Evolutionary conservation across 2,329 filamentous ascomycete species (phyloP).

Genomic region (Triangularia verruculosa): DNA sequence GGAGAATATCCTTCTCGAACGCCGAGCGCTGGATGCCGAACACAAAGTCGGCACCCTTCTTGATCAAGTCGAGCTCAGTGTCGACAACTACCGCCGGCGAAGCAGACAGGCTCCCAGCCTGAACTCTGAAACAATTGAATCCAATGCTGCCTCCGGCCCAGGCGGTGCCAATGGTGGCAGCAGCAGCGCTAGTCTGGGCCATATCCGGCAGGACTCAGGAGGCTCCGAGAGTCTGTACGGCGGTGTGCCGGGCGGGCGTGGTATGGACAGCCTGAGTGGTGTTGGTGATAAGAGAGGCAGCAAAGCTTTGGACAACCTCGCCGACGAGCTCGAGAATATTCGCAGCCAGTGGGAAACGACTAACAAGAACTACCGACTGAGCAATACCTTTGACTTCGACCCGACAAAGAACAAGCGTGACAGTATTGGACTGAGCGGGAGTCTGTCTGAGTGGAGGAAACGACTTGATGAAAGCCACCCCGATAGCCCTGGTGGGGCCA

Average conservation of each 20-base stretch:
- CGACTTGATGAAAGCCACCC: slow-evolving; percentile 56
- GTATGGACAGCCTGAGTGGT: slow-evolving; percentile 29
- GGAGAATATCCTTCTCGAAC: slow-evolving; percentile 78
- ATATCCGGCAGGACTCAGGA: slow-evolving; percentile 54
- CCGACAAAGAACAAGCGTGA: slow-evolving; percentile 36
- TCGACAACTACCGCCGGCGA: slow-evolving; percentile 88
- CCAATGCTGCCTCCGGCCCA: background rate
- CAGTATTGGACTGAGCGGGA: slow-evolving; percentile 61
- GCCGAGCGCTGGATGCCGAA: slow-evolving; percentile 84
- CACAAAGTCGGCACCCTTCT: slow-evolving; percentile 88
- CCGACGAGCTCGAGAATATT: slow-evolving; percentile 86
- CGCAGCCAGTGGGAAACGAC: slow-evolving; percentile 93
- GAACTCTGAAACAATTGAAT: slow-evolving; percentile 40
- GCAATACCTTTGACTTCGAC: slow-evolving; percentile 87
- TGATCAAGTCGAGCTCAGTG: slow-evolving; percentile 89
- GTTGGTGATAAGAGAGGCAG: slow-evolving; percentile 57
- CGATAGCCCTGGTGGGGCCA: slow-evolving; percentile 16
- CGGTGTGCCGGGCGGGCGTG: slow-evolving; percentile 39
- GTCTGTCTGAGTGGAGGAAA: slow-evolving; percentile 76
- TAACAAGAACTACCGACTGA: slow-evolving; percentile 90
- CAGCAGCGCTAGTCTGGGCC: slow-evolving; percentile 32
- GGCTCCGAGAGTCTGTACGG: slow-evolving; percentile 63
- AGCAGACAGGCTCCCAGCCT: slow-evolving; percentile 57
- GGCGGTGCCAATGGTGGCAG: slow-evolving; percentile 28
- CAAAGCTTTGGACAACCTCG: slow-evolving; percentile 80